Percentiles rank a stretch among this genome's conserved stretches.
Evolutionary conservation across 2,329 filamentous ascomycete species (phyloP).

Genomic region (Aspergillus thermomutatus): DNA sequence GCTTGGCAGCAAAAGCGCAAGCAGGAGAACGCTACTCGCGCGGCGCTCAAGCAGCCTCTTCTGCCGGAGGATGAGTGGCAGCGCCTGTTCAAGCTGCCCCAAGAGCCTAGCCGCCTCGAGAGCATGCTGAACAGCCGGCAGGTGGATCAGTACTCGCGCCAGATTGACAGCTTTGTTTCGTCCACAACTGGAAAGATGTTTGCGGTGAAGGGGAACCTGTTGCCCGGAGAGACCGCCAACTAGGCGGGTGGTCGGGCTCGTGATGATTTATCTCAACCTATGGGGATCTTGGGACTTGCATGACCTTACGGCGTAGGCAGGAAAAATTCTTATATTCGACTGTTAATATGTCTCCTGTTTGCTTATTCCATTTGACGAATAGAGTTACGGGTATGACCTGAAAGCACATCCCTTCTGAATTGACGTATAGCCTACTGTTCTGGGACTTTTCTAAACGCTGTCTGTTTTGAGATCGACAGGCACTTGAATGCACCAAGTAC

Average conservation of each 20-base stretch:
- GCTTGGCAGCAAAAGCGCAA: slow-evolving; percentile 97
- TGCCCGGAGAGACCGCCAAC: slow-evolving; percentile 53
- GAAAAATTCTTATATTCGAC: slow-evolving; percentile 39
- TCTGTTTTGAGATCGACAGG: not conserved
- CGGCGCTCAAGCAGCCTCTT: slow-evolving; percentile 79
- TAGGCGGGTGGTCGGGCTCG: slow-evolving; percentile 21
- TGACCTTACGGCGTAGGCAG: slow-evolving; percentile 43
- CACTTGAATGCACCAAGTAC: not conserved
- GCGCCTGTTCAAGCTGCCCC: slow-evolving; percentile 93
- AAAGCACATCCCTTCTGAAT: slow-evolving; percentile 4
- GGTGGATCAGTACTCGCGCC: slow-evolving; percentile 95
- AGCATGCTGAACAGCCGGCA: slow-evolving; percentile 92
- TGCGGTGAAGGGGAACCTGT: slow-evolving; percentile 71
- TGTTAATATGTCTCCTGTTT: slow-evolving; percentile 38
- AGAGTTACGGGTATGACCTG: slow-evolving; percentile 22
- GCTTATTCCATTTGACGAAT: slow-evolving; percentile 31
- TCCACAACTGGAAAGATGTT: slow-evolving; percentile 97
- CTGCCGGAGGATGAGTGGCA: slow-evolving; percentile 98
- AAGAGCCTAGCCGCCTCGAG: slow-evolving; percentile 89
- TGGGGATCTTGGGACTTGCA: slow-evolving; percentile 35
- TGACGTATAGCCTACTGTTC: not conserved
- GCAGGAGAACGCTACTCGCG: slow-evolving; percentile 83
- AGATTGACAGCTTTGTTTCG: slow-evolving; percentile 94
- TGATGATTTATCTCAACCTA: slow-evolving; percentile 22
- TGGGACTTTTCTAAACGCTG: not conserved